These are phyloP conservation scores for Stachybotrys chartarum DNA, from an alignment of 2,329 filamentous ascomycete genomes.

Conservation along the genomic window DNA sequence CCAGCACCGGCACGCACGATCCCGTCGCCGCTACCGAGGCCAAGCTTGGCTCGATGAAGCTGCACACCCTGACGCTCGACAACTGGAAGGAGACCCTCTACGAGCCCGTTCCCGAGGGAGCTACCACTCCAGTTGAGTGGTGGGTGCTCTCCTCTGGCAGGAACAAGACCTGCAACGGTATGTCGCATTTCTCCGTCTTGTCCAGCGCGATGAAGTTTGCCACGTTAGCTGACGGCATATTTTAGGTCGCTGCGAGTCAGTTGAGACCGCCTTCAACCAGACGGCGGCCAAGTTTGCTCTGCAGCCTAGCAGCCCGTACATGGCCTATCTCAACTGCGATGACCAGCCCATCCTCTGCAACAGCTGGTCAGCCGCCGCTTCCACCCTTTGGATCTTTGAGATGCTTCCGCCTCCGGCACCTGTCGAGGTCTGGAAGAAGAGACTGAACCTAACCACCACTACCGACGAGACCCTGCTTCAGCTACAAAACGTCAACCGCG, in stretches of 20 bases:
- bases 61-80: slow-evolving; percentile 51
- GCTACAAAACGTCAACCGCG: slow-evolving; percentile 42
- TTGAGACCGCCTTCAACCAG: slow-evolving; percentile 61
- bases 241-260: slow-evolving; percentile 55
- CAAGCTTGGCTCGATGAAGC: slow-evolving; percentile 34
- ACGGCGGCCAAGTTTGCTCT: slow-evolving; percentile 57
- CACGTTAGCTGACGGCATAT: slow-evolving; percentile 10
- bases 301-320: slow-evolving; percentile 55
- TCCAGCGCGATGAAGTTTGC: not conserved
- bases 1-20: slow-evolving; percentile 31
- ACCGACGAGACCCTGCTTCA: slow-evolving; percentile 56
- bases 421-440: slow-evolving; percentile 57
- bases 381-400: slow-evolving; percentile 60
- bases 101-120: slow-evolving; percentile 49
- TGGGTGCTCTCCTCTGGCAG: slow-evolving; percentile 67
- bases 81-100: slow-evolving; percentile 67
- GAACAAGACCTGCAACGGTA: slow-evolving; percentile 71
- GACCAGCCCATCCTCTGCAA: slow-evolving; percentile 69
- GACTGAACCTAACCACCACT: slow-evolving; percentile 62
- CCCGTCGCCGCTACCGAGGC: slow-evolving; percentile 33
- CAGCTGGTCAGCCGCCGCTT: slow-evolving; percentile 59
- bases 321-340: slow-evolving; percentile 68
- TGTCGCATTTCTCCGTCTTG: slow-evolving; percentile 9
- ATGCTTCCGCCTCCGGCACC: slow-evolving; percentile 57
- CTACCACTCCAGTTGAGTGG: slow-evolving; percentile 65